Evolutionary conservation across 768 basidiomycete genomes (phyloP), one percentile per base, ranked within the genome.

Genomic region (Xerocomus potaroensis): DNA sequence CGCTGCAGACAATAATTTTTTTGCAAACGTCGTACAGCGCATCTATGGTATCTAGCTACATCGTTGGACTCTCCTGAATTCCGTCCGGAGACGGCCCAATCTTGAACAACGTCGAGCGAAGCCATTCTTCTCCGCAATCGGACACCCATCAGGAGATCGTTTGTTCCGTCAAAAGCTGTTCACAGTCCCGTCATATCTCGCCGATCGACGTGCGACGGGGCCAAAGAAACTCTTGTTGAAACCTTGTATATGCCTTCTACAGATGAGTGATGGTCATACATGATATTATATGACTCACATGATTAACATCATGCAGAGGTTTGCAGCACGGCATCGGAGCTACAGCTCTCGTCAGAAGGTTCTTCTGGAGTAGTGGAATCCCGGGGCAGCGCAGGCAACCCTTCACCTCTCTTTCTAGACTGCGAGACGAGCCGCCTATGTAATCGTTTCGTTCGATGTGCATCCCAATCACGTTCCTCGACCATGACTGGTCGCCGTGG

Each of bases 401-500:
- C 41, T 38, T 49, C 52, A 22, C 42, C 26, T 32, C 14, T 30
- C 46, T 48, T 61, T 34, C 32, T 49, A 21, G 60, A 51, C 51
- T 68, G 72, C 1, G 62, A 63, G 12, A 68, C 67, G 32, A 76
- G 63, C n/a, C 73, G 69, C 53, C 71, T 72, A 60, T 90, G 87
- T 9, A 62, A 38, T 15, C 78, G 76, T 7, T 79, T 80, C n/a
- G 65, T 66, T 27, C 70, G 62, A 60, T 91, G 89, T 1, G 63
- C 65, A 2, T 73, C 69, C 81, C 85, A 84, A 39, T 75, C 63
- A 9, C 48, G 47, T 8, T 72, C 74, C 40, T 87, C 76, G 66
- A 91, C 77, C 72, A 87, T 76, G 12, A 79, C 64, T 0, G 89
- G 89, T 21, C 73, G 70, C 18, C 72, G 64, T 2, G 71, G 56